phyloP scores from a whole-genome alignment of 257 asterid species.

The Linderniella brevidens region DNA sequence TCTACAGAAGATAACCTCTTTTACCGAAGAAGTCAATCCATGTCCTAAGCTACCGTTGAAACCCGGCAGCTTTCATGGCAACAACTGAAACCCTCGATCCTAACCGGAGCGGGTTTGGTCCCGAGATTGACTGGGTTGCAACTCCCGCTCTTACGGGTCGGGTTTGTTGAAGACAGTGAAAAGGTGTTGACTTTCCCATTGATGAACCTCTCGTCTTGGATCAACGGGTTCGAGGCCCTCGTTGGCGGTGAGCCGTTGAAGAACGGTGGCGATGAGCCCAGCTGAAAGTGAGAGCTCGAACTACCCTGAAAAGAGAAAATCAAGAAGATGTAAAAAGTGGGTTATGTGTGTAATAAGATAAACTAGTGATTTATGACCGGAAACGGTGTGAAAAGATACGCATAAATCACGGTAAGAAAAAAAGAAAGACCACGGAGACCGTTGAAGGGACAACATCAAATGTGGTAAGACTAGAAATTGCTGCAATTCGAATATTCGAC shows the following conservation, averaged over 20 bases:
- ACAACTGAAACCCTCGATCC: conserved; percentile 57
- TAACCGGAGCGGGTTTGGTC: conserved; percentile 30
- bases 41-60: conserved; percentile 33
- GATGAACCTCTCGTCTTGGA: conserved; percentile 34
- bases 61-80: conserved; percentile 33
- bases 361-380: too few relatives aligned
- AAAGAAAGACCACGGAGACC: too few relatives aligned
- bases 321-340: too few relatives aligned
- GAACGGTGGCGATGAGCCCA: conserved; percentile 22
- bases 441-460: too few relatives aligned
- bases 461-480: too few relatives aligned
- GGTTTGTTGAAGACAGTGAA: conserved; percentile 22
- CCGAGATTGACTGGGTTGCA: conserved; percentile 26
- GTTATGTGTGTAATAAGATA: too few relatives aligned
- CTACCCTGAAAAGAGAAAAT: conserved; percentile 5
- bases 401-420: too few relatives aligned
- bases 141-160: conserved; percentile 21
- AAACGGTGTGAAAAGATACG: too few relatives aligned
- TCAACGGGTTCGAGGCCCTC: conserved; percentile 40
- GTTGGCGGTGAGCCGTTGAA: conserved; percentile 36
- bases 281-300: conserved; percentile 11
- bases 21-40: too few relatives aligned
- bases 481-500: too few relatives aligned
- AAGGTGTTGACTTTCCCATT: conserved; percentile 12
- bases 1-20: too few relatives aligned